Conservation (phyloP, 192 early-diverging fungal species). For the Backusella luteola region DNA sequence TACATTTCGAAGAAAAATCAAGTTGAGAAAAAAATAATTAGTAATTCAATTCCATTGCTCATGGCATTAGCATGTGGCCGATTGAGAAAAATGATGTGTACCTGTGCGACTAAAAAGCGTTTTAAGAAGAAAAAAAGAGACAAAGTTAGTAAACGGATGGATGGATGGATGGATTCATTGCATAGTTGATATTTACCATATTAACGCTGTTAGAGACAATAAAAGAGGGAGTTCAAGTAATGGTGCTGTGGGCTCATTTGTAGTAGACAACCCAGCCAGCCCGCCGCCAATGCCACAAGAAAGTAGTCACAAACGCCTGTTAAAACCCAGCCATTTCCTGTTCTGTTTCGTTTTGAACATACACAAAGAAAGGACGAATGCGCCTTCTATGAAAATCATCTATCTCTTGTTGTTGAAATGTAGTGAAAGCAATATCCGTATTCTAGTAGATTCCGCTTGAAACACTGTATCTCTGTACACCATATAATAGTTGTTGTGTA, state of each 20-base stretch:
- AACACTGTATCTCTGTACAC: no score
- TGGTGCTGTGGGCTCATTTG: not conserved
- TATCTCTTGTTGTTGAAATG: no score
- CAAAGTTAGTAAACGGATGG: not conserved
- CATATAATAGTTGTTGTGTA: no score
- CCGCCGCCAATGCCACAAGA: no score
- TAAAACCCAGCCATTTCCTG: no score
- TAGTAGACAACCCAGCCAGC: no score
- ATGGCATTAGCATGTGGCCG: not conserved
- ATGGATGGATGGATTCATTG: not conserved
- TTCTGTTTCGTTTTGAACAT: no score
- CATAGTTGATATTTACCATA: not conserved
- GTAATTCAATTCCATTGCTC: not conserved
- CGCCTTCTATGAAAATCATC: no score
- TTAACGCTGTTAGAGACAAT: conserved; percentile 18
- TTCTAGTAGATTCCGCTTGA: no score
- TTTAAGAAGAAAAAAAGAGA: not conserved
- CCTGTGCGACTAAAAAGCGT: conserved; percentile 11
- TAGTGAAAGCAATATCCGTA: no score
- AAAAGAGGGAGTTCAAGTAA: conserved; percentile 9
- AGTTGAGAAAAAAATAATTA: conserved; percentile 8
- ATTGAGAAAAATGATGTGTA: not conserved
- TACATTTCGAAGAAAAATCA: conserved; percentile 52
- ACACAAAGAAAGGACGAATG: no score
- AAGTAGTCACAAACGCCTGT: no score